Evolutionary conservation across 768 basidiomycete genomes (phyloP).

Genomic region (Tricholoma furcatifolium): DNA sequence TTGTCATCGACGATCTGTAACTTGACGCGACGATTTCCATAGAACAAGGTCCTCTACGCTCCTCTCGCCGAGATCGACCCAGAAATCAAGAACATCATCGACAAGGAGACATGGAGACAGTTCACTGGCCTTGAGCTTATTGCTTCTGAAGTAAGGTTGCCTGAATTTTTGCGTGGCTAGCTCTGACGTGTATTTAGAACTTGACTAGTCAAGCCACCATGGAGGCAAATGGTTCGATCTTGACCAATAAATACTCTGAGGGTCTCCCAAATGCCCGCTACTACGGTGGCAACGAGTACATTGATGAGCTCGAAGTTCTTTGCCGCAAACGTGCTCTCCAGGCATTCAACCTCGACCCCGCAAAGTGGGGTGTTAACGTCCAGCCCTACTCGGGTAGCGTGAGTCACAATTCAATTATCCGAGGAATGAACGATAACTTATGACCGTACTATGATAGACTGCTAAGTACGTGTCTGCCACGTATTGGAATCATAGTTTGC

Average conservation of each 20-base stretch:
- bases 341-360: slow-evolving; percentile 93
- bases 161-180: slow-evolving; percentile 1
- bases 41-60: slow-evolving; percentile 93
- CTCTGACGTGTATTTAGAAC: slow-evolving; percentile 55
- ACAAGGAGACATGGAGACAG: slow-evolving; percentile 99
- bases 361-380: slow-evolving; percentile 97
- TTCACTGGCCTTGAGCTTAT: slow-evolving; percentile 98
- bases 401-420: slow-evolving; percentile 33
- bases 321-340: slow-evolving; percentile 94
- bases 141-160: slow-evolving; percentile 82
- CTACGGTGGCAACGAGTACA: slow-evolving; percentile 97
- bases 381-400: slow-evolving; percentile 96
- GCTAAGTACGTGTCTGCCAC: slow-evolving; percentile 65
- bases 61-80: slow-evolving; percentile 91
- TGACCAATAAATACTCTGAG: slow-evolving; percentile 99
- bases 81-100: slow-evolving; percentile 95
- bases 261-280: slow-evolving; percentile 97
- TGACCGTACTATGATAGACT: slow-evolving; percentile 49
- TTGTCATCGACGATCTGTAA: neutral
- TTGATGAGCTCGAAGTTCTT: slow-evolving; percentile 93
- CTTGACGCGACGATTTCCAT: slow-evolving; percentile 7
- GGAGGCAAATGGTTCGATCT: slow-evolving; percentile 97
- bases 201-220: slow-evolving; percentile 93
- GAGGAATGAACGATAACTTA: neutral
- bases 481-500: neutral